Percentiles rank a stretch among this genome's conserved stretches.
phyloP scores from a whole-genome alignment of 2,329 filamentous ascomycete genomes.

The Sclerotinia trifoliorum region DNA sequence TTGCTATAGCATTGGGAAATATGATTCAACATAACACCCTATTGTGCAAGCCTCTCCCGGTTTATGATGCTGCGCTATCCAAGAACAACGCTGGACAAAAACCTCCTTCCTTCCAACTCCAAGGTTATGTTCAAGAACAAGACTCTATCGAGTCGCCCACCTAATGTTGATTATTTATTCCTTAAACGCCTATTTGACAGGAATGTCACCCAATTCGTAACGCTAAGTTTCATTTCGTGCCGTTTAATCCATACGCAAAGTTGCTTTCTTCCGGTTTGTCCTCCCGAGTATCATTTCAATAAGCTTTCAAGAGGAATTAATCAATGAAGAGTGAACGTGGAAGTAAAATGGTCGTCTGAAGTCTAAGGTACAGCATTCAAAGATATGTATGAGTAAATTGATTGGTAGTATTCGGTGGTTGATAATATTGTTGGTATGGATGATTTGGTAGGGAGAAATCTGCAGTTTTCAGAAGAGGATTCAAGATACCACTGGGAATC shows the following conservation, averaged over 20 bases:
- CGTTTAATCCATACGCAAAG: neutral
- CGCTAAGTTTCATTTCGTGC: conserved; percentile 2
- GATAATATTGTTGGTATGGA: conserved; percentile 78
- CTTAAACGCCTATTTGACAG: neutral
- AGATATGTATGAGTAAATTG: conserved; percentile 35
- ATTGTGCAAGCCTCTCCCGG: neutral
- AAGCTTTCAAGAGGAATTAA: neutral
- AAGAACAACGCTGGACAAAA: neutral
- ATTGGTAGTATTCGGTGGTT: conserved; percentile 59
- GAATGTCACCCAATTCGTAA: conserved; percentile 3
- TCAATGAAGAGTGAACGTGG: neutral
- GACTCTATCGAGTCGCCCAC: neutral
- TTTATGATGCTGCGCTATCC: neutral
- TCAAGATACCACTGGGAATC: conserved; percentile 53
- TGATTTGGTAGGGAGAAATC: conserved; percentile 77
- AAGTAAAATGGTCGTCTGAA: neutral
- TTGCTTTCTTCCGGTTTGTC: neutral
- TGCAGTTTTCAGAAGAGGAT: conserved; percentile 68
- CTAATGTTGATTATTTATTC: neutral
- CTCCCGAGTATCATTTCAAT: neutral
- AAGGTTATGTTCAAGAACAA: neutral
- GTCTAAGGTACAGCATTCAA: conserved; percentile 20
- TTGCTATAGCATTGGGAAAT: neutral
- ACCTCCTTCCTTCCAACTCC: neutral
- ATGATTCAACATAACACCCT: neutral